phyloP scores from a whole-genome alignment of 1,284 basidiomycete species.

The Ustilago nuda region DNA sequence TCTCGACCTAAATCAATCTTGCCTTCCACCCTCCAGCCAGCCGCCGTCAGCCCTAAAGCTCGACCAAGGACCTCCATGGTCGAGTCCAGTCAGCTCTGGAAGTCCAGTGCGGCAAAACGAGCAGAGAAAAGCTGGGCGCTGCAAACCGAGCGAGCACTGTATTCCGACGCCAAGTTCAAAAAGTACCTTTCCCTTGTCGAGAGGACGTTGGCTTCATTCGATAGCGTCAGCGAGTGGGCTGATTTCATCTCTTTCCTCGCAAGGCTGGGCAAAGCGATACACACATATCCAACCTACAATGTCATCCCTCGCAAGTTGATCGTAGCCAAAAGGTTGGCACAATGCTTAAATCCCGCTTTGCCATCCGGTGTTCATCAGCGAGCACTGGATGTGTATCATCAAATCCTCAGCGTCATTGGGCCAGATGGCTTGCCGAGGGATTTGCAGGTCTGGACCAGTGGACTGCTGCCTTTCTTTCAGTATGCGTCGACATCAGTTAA shows the following conservation, averaged over 20 bases:
- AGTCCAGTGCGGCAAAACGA: conserved; percentile 60
- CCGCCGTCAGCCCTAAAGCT: conserved; percentile 29
- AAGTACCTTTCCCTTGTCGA: conserved; percentile 93
- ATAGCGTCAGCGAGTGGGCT: conserved; percentile 98
- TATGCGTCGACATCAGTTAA: conserved; percentile 86
- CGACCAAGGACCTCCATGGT: conserved; percentile 40
- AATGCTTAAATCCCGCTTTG: conserved; percentile 95
- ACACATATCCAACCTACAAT: conserved; percentile 89
- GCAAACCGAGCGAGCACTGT: conserved; percentile 64
- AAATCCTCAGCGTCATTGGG: conserved; percentile 89
- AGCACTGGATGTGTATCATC: conserved; percentile 92
- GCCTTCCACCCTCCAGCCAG: conserved; percentile 14
- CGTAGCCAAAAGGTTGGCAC: conserved; percentile 92
- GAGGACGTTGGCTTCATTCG: conserved; percentile 89
- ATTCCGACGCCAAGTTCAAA: conserved; percentile 88
- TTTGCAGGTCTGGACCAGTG: conserved; percentile 92
- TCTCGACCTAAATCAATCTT: conserved; percentile 15
- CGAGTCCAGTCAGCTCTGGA: conserved; percentile 58
- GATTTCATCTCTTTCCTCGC: conserved; percentile 99
- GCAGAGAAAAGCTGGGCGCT: conserved; percentile 65
- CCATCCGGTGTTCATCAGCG: conserved; percentile 97
- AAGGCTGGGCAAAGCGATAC: conserved; percentile 92
- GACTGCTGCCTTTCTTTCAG: conserved; percentile 97
- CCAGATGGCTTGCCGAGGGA: conserved; percentile 88
- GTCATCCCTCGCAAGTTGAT: conserved; percentile 95